phyloP scores from a whole-genome alignment of 306 rosid species.

The Betula pendula region DNA sequence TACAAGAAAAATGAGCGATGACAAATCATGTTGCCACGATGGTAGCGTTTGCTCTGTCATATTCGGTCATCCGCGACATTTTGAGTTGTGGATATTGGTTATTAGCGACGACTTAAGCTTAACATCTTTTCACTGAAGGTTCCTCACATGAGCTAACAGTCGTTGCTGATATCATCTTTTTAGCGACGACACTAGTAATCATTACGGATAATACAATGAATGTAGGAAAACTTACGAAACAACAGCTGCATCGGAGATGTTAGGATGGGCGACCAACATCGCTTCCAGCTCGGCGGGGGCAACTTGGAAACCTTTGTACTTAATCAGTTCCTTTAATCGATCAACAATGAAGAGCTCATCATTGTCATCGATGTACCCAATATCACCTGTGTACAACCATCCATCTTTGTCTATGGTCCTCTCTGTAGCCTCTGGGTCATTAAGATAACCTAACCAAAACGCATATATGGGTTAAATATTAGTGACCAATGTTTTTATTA shows the following conservation, averaged over 20 bases:
- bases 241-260: slow-evolving; percentile 74
- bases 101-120: no score
- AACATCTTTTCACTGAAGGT: no score
- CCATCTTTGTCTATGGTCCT: slow-evolving; percentile 64
- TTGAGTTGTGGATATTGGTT: no score
- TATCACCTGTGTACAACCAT: slow-evolving; percentile 86
- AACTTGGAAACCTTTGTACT: slow-evolving; percentile 85
- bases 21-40: no score
- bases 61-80: no score
- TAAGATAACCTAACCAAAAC: slow-evolving; percentile 56
- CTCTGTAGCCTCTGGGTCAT: slow-evolving; percentile 71
- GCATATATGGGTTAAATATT: background rate
- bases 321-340: slow-evolving; percentile 75
- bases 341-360: slow-evolving; percentile 77
- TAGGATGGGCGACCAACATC: slow-evolving; percentile 56
- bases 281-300: slow-evolving; percentile 96
- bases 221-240: slow-evolving; percentile 49
- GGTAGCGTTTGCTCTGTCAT: no score
- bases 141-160: no score
- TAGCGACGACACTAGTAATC: no score
- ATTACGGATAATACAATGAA: no score
- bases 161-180: no score
- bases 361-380: slow-evolving; percentile 66
- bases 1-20: no score
- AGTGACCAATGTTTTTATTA: no score